phyloP scores from a whole-genome alignment of 768 basidiomycete species.

The Rubroboletus satanas region DNA sequence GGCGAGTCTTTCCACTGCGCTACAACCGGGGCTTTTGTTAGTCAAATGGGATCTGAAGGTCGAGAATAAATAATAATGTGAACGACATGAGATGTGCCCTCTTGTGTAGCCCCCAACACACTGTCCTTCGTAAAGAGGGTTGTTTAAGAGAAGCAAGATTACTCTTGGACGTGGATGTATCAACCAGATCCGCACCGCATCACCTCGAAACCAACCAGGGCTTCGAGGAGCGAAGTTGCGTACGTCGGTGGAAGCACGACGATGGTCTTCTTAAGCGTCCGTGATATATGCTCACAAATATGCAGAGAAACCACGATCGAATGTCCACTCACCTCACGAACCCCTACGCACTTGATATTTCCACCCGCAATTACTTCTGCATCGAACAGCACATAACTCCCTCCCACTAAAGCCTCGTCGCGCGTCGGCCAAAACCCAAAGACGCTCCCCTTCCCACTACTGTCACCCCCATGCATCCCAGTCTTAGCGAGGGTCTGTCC shows the following conservation, averaged over 20 bases:
- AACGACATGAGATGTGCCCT: constrained; percentile 54
- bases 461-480: constrained; percentile 27
- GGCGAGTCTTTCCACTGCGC: constrained; percentile 60
- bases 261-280: constrained; percentile 83
- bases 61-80: background rate
- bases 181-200: constrained; percentile 53
- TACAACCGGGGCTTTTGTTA: constrained; percentile 26
- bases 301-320: too few species aligned
- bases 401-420: constrained; percentile 41
- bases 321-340: background rate
- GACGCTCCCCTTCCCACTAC: constrained; percentile 20
- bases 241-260: constrained; percentile 65
- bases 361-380: constrained; percentile 5
- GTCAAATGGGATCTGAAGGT: constrained; percentile 16
- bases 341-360: constrained; percentile 18
- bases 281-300: too few species aligned
- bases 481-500: constrained; percentile 64
- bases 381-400: too few species aligned
- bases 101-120: constrained; percentile 79
- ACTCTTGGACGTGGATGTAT: constrained; percentile 92
- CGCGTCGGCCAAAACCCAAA: constrained; percentile 76
- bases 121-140: too few species aligned
- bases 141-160: constrained; percentile 43
- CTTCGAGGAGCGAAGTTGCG: constrained; percentile 37
- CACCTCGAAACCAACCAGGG: constrained; percentile 53